Percentiles rank a stretch among this genome's conserved stretches.
These are phyloP conservation scores for Symbiotaphrina buchneri DNA, from an alignment of 495 filamentous ascomycete species.

Conservation along the genomic window DNA sequence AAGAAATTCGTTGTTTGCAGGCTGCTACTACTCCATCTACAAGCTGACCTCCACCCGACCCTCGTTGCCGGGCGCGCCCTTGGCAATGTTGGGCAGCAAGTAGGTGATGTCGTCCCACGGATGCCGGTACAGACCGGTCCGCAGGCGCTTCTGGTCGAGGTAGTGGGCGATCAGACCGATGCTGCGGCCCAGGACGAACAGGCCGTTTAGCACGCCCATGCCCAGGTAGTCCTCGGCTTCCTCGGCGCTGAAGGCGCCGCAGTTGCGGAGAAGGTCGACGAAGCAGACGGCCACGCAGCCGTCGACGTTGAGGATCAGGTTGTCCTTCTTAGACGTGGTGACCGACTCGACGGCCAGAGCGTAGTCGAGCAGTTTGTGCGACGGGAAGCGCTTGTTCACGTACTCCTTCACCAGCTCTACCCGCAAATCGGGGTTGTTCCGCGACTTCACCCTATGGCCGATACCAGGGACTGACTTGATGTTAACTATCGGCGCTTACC, in stretches of 20 bases:
- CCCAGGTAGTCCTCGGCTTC: constrained; percentile 66
- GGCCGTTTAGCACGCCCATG: constrained; percentile 97
- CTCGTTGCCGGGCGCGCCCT: constrained; percentile 54
- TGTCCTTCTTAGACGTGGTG: constrained; percentile 99
- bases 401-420: constrained; percentile 99
- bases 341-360: constrained; percentile 94
- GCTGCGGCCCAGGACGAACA: constrained; percentile 87
- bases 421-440: constrained; percentile 98
- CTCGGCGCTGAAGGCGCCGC: constrained; percentile 75
- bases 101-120: constrained; percentile 98
- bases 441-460: constrained; percentile 96
- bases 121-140: constrained; percentile 95
- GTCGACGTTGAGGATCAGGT: constrained; percentile 97
- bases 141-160: constrained; percentile 96
- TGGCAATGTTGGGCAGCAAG: constrained; percentile 61
- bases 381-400: constrained; percentile 91
- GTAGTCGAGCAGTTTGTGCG: constrained; percentile 91
- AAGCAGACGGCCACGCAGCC: constrained; percentile 97
- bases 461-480: constrained; percentile 60
- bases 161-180: constrained; percentile 99
- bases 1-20: no score
- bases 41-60: constrained; percentile 78
- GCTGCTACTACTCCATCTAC: no score
- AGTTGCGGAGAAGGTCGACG: constrained; percentile 92
- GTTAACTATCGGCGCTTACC: not conserved